phyloP scores from a whole-genome alignment of 805 yeast genomes.

The Lachancea meyersii region DNA sequence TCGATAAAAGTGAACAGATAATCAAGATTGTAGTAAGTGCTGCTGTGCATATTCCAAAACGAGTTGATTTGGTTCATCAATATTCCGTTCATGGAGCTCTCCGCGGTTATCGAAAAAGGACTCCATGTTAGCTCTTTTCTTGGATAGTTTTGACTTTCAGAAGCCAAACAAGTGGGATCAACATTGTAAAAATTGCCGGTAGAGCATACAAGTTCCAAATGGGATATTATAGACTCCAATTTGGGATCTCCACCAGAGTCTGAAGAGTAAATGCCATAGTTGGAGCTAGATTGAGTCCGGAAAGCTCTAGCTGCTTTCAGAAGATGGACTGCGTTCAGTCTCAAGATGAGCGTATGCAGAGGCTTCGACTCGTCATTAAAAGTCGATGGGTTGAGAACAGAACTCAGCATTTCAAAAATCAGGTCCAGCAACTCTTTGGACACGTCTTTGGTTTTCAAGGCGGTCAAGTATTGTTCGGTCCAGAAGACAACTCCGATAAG shows the following conservation, averaged over 20 bases:
- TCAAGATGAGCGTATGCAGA: slow-evolving; percentile 38
- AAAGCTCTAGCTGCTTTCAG: slow-evolving; percentile 24
- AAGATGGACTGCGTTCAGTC: slow-evolving; percentile 25
- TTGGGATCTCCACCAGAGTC: slow-evolving; percentile 27
- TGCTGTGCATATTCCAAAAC: slow-evolving; percentile 34
- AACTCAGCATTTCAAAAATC: slow-evolving; percentile 36
- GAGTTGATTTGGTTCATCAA: slow-evolving; percentile 32
- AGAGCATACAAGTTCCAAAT: slow-evolving; percentile 18
- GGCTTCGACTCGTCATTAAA: slow-evolving; percentile 42
- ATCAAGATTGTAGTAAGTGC: slow-evolving; percentile 32
- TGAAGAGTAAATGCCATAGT: slow-evolving; percentile 29
- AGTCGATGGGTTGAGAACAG: slow-evolving; percentile 38
- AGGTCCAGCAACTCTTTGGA: slow-evolving; percentile 30
- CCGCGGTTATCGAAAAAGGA: slow-evolving; percentile 24
- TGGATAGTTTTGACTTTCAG: slow-evolving; percentile 22
- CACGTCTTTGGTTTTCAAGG: slow-evolving; percentile 18
- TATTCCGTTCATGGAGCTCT: slow-evolving; percentile 29
- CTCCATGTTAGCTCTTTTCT: slow-evolving; percentile 25
- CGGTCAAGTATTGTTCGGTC: slow-evolving; percentile 39
- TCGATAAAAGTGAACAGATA: slow-evolving; percentile 26
- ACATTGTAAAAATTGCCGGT: slow-evolving; percentile 26
- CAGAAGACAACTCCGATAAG: slow-evolving; percentile 49
- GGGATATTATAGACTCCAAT: slow-evolving; percentile 23
- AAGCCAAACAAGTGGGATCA: slow-evolving; percentile 22
- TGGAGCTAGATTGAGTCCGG: slow-evolving; percentile 20